Evolutionary conservation across 805 yeast genomes (phyloP).

Genomic region (Saccharomycopsis sp.): DNA sequence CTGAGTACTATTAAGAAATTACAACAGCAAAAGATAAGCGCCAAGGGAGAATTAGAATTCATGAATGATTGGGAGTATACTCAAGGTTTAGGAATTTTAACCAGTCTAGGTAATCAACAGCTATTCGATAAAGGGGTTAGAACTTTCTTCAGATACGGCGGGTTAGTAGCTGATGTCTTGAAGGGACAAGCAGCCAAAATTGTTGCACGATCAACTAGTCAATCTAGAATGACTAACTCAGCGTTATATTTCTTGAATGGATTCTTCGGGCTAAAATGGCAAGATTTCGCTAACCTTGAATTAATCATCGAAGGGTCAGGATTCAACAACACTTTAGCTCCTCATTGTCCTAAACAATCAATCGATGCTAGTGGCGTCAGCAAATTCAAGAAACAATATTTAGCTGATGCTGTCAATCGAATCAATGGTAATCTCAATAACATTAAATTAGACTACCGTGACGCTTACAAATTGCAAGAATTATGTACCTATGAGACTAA

Average conservation of each 20-base stretch:
- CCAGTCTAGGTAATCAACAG: slow-evolving; percentile 23
- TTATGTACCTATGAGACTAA: slow-evolving; percentile 74
- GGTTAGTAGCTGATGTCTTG: too few species aligned
- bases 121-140: slow-evolving; percentile 23
- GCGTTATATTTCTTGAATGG: slow-evolving; percentile 42
- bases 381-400: slow-evolving; percentile 3
- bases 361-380: background rate
- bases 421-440: background rate
- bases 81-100: slow-evolving; percentile 21
- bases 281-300: slow-evolving; percentile 23
- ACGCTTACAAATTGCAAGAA: slow-evolving; percentile 47
- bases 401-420: slow-evolving; percentile 5
- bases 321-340: slow-evolving; percentile 23
- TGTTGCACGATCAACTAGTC: slow-evolving; percentile 32
- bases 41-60: slow-evolving; percentile 45
- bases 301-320: slow-evolving; percentile 20
- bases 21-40: slow-evolving; percentile 25
- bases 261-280: slow-evolving; percentile 34
- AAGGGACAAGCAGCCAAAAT: slow-evolving; percentile 16
- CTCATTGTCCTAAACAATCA: too few species aligned
- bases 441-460: slow-evolving; percentile 25
- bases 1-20: slow-evolving; percentile 28
- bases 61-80: slow-evolving; percentile 36
- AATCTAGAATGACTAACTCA: slow-evolving; percentile 42
- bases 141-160: slow-evolving; percentile 23